A percentile compares a stretch with the other conserved stretches of the same genome.
Evolutionary conservation across 1,284 basidiomycete genomes (phyloP).

Genomic region (Irpex rosettiformis): DNA sequence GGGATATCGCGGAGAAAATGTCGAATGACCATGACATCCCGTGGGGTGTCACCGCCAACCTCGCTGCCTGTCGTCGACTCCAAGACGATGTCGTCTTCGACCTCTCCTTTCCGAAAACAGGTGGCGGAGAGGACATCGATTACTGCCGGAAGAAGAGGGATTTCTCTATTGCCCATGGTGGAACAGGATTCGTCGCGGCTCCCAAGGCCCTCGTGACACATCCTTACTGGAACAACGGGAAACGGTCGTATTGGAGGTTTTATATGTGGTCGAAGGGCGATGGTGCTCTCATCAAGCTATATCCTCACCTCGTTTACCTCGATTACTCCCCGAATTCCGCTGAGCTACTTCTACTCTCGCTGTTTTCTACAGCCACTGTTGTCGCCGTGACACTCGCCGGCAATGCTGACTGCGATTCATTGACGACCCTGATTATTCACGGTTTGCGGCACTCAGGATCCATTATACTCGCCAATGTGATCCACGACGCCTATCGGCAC

Average conservation of each 20-base stretch:
- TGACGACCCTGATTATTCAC: conserved; percentile 19
- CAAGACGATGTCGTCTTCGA: conserved; percentile 44
- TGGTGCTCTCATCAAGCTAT: conserved; percentile 44
- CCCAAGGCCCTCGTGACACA: conserved; percentile 47
- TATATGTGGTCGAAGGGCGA: conserved; percentile 60
- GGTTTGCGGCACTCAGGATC: conserved; percentile 19
- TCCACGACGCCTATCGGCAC: conserved; percentile 48
- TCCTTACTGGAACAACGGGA: conserved; percentile 54
- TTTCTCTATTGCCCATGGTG: conserved; percentile 31
- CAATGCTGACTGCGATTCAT: conserved; percentile 1
- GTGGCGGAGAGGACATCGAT: conserved; percentile 63
- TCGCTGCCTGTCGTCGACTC: conserved; percentile 45
- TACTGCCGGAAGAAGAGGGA: conserved; percentile 50
- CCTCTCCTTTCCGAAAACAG: conserved; percentile 53
- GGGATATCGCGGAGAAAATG: conserved; percentile 55
- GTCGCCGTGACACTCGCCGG: conserved; percentile 16
- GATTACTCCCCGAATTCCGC: conserved; percentile 48
- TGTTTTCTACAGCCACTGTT: conserved; percentile 1
- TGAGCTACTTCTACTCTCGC: conserved; percentile 37
- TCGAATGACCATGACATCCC: conserved; percentile 35
- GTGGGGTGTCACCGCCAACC: conserved; percentile 63
- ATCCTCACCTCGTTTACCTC: conserved; percentile 43
- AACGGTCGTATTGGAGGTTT: conserved; percentile 49
- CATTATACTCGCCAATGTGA: conserved; percentile 39
- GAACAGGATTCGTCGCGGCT: conserved; percentile 45